phyloP scores from a whole-genome alignment of 768 basidiomycete genomes.

The Rhodotorula graminis region DNA sequence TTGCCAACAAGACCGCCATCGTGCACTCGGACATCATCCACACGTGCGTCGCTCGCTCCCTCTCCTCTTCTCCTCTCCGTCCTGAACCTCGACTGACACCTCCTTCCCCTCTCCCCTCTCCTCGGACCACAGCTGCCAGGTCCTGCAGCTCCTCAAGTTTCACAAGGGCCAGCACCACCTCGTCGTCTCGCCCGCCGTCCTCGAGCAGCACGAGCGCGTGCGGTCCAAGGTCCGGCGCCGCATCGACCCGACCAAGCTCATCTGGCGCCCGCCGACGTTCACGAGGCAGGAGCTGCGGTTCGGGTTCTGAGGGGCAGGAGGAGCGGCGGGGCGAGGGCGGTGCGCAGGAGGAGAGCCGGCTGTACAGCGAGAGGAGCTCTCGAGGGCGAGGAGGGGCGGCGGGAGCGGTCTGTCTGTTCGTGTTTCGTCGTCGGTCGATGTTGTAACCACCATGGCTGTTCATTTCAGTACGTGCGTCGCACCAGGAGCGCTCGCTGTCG shows the following conservation, averaged over 20 bases:
- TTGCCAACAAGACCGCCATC: conserved; percentile 90
- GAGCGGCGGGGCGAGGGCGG: no score
- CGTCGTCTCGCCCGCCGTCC: conserved; percentile 78
- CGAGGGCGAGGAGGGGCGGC: no score
- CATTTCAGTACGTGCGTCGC: no score
- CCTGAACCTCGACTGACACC: no score
- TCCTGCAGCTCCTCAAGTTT: conserved; percentile 88
- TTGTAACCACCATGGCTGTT: no score
- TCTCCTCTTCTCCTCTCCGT: not conserved
- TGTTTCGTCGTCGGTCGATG: no score
- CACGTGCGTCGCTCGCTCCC: conserved; percentile 62
- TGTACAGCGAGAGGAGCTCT: no score
- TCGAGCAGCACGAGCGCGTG: conserved; percentile 83
- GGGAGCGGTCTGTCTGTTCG: no score
- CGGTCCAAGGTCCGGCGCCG: conserved; percentile 69
- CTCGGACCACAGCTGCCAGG: conserved; percentile 67
- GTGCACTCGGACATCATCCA: conserved; percentile 96
- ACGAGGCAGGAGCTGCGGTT: conserved; percentile 53
- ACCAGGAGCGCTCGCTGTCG: no score
- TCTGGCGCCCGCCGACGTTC: conserved; percentile 95
- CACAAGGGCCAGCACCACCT: conserved; percentile 93
- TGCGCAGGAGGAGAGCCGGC: no score
- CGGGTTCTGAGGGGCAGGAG: conserved; percentile 26
- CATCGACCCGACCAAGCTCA: conserved; percentile 71
- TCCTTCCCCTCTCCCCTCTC: not conserved